Conservation (phyloP, 192 early-diverging fungal species). For the Coemansia sp. region DNA sequence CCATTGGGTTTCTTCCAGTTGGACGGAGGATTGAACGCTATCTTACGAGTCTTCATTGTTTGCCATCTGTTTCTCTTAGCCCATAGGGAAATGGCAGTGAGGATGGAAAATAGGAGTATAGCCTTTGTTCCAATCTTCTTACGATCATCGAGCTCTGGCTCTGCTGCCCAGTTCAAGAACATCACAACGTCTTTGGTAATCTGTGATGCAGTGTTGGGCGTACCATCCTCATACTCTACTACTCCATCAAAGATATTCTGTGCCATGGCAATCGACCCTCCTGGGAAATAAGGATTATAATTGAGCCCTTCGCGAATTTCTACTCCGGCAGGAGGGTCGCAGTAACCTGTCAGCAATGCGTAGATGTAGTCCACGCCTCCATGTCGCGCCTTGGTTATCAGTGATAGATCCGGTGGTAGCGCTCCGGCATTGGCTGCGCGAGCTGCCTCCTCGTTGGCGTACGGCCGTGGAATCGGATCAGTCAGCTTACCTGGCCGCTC, state of each 20-base stretch:
- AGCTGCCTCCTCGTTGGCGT: conserved; percentile 96
- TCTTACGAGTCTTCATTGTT: conserved; percentile 88
- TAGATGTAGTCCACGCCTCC: conserved; percentile 95
- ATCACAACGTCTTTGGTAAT: conserved; percentile 95
- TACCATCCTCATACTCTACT: conserved; percentile 96
- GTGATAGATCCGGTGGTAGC: conserved; percentile 90
- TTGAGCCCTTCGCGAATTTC: conserved; percentile 91
- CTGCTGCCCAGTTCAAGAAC: conserved; percentile 94
- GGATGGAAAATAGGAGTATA: conserved; percentile 64
- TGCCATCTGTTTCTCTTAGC: conserved; percentile 94
- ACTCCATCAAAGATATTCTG: conserved; percentile 90
- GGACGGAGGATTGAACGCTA: conserved; percentile 68
- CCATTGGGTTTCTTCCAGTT: conserved; percentile 39
- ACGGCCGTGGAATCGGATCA: conserved; percentile 86
- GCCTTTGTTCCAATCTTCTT: conserved; percentile 96
- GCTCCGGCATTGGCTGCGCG: conserved; percentile 95
- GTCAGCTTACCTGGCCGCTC: conserved; percentile 90
- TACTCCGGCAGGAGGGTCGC: conserved; percentile 92
- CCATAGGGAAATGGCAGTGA: conserved; percentile 80
- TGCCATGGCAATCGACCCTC: conserved; percentile 96
- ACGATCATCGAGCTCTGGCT: conserved; percentile 95
- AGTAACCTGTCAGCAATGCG: conserved; percentile 91
- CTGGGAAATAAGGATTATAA: conserved; percentile 99
- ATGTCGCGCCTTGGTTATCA: conserved; percentile 93
- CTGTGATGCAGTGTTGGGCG: conserved; percentile 92